A percentile compares a stretch with the other conserved stretches of the same genome.
Conservation (phyloP, 129 eudicot genomes). For the Chrysanthemum seticuspe region DNA sequence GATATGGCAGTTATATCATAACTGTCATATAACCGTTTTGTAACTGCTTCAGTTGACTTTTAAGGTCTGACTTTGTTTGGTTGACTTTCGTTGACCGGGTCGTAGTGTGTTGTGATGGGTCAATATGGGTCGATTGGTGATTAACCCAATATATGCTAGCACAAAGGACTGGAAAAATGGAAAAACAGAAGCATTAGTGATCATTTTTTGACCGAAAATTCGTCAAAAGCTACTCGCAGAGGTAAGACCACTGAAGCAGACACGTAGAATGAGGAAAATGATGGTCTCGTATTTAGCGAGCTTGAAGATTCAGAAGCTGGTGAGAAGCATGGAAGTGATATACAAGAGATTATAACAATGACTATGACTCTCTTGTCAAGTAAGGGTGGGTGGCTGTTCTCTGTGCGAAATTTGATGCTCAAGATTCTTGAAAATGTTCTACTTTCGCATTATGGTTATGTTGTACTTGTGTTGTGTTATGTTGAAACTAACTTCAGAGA, state of each 20-base stretch:
- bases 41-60: too few relatives aligned
- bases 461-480: too few relatives aligned
- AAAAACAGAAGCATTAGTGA: conserved; percentile 62
- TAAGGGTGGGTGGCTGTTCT: conserved; percentile 80
- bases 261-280: conserved; percentile 42
- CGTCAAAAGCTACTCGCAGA: conserved; percentile 82
- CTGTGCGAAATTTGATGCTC: conserved; percentile 87
- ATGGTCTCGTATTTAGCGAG: conserved; percentile 60
- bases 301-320: conserved; percentile 90
- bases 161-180: conserved; percentile 58
- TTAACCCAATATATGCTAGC: too few relatives aligned
- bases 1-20: too few relatives aligned
- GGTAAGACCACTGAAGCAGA: conserved; percentile 43
- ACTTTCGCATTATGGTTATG: background rate
- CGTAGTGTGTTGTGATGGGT: too few relatives aligned
- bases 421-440: conserved; percentile 60
- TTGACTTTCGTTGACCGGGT: too few relatives aligned
- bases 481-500: too few relatives aligned
- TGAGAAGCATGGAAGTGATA: conserved; percentile 44
- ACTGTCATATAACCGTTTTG: too few relatives aligned
- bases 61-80: too few relatives aligned
- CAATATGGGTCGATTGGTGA: too few relatives aligned
- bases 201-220: conserved; percentile 89
- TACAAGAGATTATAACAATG: conserved; percentile 25
- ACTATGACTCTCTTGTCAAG: conserved; percentile 42